Percentiles rank a stretch among this genome's conserved stretches.
Evolutionary conservation across 805 yeast genomes (phyloP).

Genomic region (Pichia phayaonensis): DNA sequence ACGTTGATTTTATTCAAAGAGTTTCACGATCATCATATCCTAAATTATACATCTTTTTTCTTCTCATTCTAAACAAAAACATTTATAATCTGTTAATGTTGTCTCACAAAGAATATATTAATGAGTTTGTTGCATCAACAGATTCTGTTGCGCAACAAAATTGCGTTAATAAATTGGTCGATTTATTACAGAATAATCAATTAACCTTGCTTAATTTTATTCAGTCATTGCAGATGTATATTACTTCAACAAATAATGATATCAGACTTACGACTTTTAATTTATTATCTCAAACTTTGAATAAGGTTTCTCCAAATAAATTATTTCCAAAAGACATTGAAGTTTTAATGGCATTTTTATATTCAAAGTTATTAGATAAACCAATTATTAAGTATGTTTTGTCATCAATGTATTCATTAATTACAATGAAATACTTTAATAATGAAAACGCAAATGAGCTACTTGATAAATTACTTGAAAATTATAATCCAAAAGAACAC

Average conservation of each 20-base stretch:
- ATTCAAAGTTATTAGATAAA: constrained; percentile 62
- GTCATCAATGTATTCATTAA: constrained; percentile 45
- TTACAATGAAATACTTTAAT: constrained; percentile 42
- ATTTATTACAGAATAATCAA: constrained; percentile 5
- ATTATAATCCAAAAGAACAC: constrained; percentile 49
- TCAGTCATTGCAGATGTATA: constrained; percentile 24
- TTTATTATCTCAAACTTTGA: constrained; percentile 34
- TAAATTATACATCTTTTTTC: neutral
- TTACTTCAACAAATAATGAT: constrained; percentile 40
- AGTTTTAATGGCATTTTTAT: constrained; percentile 49
- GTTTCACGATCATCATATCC: neutral
- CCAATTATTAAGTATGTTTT: constrained; percentile 45
- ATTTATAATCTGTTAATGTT: neutral
- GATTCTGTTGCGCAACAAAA: neutral
- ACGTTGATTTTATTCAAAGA: neutral
- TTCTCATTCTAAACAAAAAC: too few relatives aligned
- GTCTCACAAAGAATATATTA: constrained; percentile 3
- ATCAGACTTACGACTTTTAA: constrained; percentile 34
- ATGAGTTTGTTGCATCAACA: constrained; percentile 5
- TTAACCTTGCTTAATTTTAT: constrained; percentile 9
- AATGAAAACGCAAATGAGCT: constrained; percentile 31
- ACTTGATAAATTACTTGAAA: constrained; percentile 28
- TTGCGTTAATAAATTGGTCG: neutral
- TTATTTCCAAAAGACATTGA: constrained; percentile 38
- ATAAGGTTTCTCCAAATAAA: constrained; percentile 18